phyloP scores from a whole-genome alignment of 495 filamentous ascomycete genomes.

The Penicillium coffeae region DNA sequence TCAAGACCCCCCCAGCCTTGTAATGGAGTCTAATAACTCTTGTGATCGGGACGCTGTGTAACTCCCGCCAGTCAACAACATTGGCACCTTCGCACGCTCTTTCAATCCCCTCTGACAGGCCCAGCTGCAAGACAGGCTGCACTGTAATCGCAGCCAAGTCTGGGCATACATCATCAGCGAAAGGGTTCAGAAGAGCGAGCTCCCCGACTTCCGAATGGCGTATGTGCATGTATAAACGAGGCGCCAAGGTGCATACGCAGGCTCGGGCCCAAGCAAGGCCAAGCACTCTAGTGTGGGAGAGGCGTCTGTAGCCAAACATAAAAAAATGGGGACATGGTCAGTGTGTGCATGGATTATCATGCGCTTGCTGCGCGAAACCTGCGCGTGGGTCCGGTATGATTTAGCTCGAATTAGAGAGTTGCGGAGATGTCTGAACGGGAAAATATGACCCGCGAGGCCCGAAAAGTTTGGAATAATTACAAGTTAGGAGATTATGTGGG shows the following conservation, averaged over 20 bases:
- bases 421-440: constrained; percentile 13
- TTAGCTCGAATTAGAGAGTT: neutral
- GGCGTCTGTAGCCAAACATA: constrained; percentile 16
- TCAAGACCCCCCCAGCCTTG: too few species aligned
- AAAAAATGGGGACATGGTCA: constrained; percentile 15
- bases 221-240: neutral
- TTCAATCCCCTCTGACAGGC: too few species aligned
- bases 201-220: too few species aligned
- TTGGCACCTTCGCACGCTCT: neutral
- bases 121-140: neutral
- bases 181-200: too few species aligned
- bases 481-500: too few species aligned
- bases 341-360: neutral
- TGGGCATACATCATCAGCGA: too few species aligned
- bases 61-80: neutral
- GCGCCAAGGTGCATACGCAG: constrained; percentile 2
- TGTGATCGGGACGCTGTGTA: neutral
- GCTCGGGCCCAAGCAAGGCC: constrained; percentile 22
- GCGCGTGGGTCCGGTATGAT: neutral
- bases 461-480: constrained; percentile 1
- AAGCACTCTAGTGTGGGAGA: constrained; percentile 27
- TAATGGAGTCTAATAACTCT: too few species aligned
- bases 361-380: neutral
- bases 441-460: constrained; percentile 22
- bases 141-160: neutral